Base-by-base conservation (phyloP, 1,284 basidiomycete species). In the Papiliotrema fonsecae region DNA sequence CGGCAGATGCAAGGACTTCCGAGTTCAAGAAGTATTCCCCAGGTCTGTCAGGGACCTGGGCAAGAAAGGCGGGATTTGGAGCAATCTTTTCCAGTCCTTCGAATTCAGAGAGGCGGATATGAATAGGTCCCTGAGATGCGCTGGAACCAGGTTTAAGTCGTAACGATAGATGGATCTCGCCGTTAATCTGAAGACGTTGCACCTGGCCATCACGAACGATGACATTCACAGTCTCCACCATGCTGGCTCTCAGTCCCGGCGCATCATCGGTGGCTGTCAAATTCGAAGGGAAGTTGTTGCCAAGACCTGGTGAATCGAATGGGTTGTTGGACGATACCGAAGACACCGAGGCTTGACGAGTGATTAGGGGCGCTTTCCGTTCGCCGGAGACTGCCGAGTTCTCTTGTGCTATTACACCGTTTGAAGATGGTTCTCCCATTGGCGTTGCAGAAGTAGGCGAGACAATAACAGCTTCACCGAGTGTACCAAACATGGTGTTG, bases 161-260 rank as follows among this genome's bases (percentile, higher is more conserved):
- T 28, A 60, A n/a, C 70, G 54, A 28, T 52, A 67, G 47, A 40
- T 67, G 61, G 25, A 81, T 70, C 49, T 80, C 78, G 24, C 79
- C 79, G 4, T 73, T 75, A 41, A 80, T 70, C 67, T 77, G 73
- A 4, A 77, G 68, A n/a, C 73, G 66, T 18, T 62, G 52, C 7
- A 77, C 64, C 22, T 69, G 61, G 14, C 74, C 72, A 6, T 54
- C 58, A 38, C 67, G 67, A 51, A 76, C 70, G 28, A 77, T 65
- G 4, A 76, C 78, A 52, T 78, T 77, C 51, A 80, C 72, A 2
- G 76, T 75, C 62, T 80, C 79, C 34, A 65, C 68, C 30, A 80
- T 62, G 43, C 65, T 69, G 1, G 75, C 75, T 6, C 71, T 61
- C 6, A 78, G 54, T 19, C 75, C 76, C 0, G 55, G 55, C 19